Evolutionary conservation across 495 filamentous ascomycete genomes (phyloP).

Genomic region (Xylaria venustula): DNA sequence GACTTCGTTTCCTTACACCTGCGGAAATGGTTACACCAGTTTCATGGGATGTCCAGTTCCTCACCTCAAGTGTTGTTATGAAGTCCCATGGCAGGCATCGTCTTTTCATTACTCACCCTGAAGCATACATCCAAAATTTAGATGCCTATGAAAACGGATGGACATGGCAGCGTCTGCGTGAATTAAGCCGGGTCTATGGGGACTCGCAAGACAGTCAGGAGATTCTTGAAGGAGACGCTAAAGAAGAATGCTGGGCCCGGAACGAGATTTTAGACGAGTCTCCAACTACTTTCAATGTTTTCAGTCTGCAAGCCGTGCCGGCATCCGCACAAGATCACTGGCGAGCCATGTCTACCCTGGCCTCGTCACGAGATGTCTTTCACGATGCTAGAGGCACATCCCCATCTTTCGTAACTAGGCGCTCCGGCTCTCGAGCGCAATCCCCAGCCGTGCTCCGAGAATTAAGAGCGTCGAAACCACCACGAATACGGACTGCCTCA

Average conservation of each 20-base stretch:
- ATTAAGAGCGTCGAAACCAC: constrained; percentile 40
- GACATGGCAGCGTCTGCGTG: constrained; percentile 60
- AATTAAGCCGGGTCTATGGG: constrained; percentile 54
- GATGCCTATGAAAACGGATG: constrained; percentile 47
- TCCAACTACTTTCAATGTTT: constrained; percentile 27
- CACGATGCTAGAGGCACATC: constrained; percentile 18
- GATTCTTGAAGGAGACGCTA: constrained; percentile 56
- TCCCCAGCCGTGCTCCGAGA: constrained; percentile 39
- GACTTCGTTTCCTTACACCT: constrained; percentile 61
- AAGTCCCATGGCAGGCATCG: constrained; percentile 55
- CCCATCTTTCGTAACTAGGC: constrained; percentile 25
- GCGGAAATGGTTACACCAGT: constrained; percentile 66
- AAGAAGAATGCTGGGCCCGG: constrained; percentile 53
- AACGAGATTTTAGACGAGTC: constrained; percentile 55
- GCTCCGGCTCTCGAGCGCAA: constrained; percentile 34
- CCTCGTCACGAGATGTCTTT: constrained; percentile 35
- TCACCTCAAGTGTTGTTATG: constrained; percentile 63
- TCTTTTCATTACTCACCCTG: constrained; percentile 64
- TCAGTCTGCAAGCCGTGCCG: constrained; percentile 28
- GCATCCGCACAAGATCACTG: constrained; percentile 34
- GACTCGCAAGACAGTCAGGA: constrained; percentile 41
- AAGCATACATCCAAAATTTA: constrained; percentile 61
- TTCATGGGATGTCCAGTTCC: constrained; percentile 65
- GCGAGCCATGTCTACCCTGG: constrained; percentile 30
- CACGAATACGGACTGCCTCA: constrained; percentile 45